Evolutionary conservation across 1,284 basidiomycete species (phyloP).

Genomic region (Athelia psychrophila): DNA sequence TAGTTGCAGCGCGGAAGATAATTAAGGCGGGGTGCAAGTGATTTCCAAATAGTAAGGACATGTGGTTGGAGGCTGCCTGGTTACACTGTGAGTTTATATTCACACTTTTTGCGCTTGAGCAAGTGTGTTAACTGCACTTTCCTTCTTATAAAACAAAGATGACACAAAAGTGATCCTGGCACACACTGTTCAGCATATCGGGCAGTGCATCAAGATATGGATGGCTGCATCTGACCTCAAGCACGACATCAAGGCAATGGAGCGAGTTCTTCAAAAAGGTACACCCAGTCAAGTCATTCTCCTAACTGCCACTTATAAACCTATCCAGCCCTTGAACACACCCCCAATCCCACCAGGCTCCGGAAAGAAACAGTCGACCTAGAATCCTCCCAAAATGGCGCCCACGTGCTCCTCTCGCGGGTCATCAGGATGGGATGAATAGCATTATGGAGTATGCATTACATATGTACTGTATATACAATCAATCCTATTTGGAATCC

Average conservation of each 20-base stretch:
- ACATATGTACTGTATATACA: too few species aligned
- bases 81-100: slow-evolving; percentile 70
- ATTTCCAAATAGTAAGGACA: slow-evolving; percentile 94
- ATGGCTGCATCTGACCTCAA: slow-evolving; percentile 91
- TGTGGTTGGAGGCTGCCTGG: slow-evolving; percentile 95
- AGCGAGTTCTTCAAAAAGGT: slow-evolving; percentile 91
- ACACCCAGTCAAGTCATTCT: slow-evolving; percentile 8
- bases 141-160: slow-evolving; percentile 81
- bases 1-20: too few species aligned
- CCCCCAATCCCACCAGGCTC: slow-evolving; percentile 92
- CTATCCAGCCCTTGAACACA: slow-evolving; percentile 87
- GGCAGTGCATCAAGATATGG: slow-evolving; percentile 96
- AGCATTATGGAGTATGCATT: too few species aligned
- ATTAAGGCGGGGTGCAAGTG: slow-evolving; percentile 95
- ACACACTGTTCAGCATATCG: slow-evolving; percentile 89
- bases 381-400: slow-evolving; percentile 86
- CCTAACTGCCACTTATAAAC: slow-evolving; percentile 3
- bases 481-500: too few species aligned
- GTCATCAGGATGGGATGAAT: too few species aligned
- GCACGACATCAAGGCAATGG: slow-evolving; percentile 82
- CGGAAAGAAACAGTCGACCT: slow-evolving; percentile 99
- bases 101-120: background rate
- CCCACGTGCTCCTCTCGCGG: slow-evolving; percentile 86
- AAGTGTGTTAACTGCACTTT: slow-evolving; percentile 8
- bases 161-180: slow-evolving; percentile 96